Evolutionary conservation across 306 rosid genomes (phyloP).

Genomic region (Potentilla sterilis): DNA sequence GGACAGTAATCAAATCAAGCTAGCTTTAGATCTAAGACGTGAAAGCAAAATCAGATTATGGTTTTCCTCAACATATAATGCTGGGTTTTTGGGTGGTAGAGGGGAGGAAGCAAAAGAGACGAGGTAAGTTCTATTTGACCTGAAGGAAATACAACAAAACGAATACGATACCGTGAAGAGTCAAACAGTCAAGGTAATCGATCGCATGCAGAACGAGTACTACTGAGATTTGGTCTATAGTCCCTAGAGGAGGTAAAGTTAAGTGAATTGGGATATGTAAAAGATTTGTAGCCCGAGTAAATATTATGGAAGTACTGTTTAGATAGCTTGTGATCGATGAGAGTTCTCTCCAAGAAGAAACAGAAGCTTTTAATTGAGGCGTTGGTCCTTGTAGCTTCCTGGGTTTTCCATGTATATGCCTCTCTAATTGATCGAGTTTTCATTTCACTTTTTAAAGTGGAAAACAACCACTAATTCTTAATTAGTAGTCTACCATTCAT

Average conservation of each 20-base stretch:
- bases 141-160: background rate
- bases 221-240: background rate
- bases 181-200: slow-evolving; percentile 1
- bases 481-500: no score
- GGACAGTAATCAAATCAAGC: background rate
- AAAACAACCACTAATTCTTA: no score
- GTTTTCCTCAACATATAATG: background rate
- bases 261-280: background rate
- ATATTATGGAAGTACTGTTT: background rate
- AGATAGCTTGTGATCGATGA: background rate
- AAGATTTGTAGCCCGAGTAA: background rate
- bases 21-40: background rate
- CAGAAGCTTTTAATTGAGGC: background rate
- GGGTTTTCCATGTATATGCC: background rate
- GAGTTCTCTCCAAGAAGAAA: background rate
- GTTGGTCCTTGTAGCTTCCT: background rate
- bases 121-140: background rate
- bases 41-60: background rate
- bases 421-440: background rate
- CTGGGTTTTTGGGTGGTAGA: slow-evolving; percentile 1
- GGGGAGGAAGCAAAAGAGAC: background rate
- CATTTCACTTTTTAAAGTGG: no score
- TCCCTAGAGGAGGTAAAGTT: background rate
- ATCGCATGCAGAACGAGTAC: background rate
- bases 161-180: background rate